Percentiles rank a stretch among this genome's conserved stretches.
These are phyloP conservation scores for Piper betle DNA, from an alignment of 164 flowering plant species.

Conservation along the genomic window DNA sequence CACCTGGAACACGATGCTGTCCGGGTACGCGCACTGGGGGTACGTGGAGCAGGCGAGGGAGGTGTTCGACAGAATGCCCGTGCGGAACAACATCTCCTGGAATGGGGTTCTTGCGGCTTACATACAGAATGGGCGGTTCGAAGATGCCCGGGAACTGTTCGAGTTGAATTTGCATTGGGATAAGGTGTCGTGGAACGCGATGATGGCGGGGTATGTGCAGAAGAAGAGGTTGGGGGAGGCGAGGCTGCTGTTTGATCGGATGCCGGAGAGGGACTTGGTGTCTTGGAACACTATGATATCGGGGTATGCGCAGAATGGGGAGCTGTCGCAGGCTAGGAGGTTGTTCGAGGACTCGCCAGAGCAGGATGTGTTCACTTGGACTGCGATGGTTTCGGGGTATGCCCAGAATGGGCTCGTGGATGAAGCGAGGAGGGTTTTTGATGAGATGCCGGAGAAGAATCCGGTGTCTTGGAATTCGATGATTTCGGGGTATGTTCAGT, in stretches of 20 bases:
- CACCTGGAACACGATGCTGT: constrained; percentile 75
- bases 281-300: constrained; percentile 87
- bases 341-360: constrained; percentile 54
- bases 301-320: constrained; percentile 67
- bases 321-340: constrained; percentile 44
- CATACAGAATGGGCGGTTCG: constrained; percentile 71
- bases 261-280: constrained; percentile 61
- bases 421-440: constrained; percentile 56
- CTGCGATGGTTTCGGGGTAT: constrained; percentile 86
- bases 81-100: constrained; percentile 66
- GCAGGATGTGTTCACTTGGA: constrained; percentile 79
- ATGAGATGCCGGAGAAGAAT: constrained; percentile 75
- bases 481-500: constrained; percentile 70
- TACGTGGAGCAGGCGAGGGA: constrained; percentile 55
- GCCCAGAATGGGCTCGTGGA: constrained; percentile 61
- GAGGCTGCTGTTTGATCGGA: constrained; percentile 42
- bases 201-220: constrained; percentile 71
- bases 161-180: constrained; percentile 52
- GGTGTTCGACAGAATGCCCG: constrained; percentile 54
- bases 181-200: constrained; percentile 73
- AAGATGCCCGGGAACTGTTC: constrained; percentile 50
- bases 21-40: constrained; percentile 71
- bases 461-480: constrained; percentile 85
- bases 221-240: constrained; percentile 59
- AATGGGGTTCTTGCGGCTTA: constrained; percentile 70